Conservation (phyloP, 73 alveolate genomes). For the Paramecium sonneborni region DNA sequence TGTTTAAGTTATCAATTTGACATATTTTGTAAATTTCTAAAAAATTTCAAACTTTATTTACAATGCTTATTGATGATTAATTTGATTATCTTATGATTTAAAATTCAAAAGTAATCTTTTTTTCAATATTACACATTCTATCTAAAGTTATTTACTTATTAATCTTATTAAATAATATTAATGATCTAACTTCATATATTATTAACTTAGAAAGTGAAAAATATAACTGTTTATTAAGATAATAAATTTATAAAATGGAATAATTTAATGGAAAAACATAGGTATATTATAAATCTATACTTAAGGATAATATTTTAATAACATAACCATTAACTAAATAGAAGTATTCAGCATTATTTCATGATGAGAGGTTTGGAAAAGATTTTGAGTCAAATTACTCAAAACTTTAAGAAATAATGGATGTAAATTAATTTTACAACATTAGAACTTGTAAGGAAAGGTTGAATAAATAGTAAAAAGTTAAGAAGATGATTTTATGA, state of each 20-base stretch:
- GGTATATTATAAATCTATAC: neutral
- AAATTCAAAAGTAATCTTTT: too few relatives aligned
- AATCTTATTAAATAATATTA: neutral
- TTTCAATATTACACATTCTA: too few relatives aligned
- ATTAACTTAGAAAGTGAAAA: neutral
- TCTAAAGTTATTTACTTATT: neutral
- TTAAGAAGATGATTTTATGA: conserved; percentile 46
- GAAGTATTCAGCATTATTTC: neutral
- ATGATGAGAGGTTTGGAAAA: neutral
- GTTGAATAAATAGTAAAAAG: neutral
- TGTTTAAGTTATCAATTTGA: too few relatives aligned
- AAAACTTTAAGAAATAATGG: neutral
- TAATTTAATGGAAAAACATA: neutral
- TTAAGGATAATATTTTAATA: neutral
- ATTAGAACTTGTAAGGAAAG: neutral
- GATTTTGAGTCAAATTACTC: neutral
- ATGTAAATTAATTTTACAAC: neutral
- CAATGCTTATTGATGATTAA: too few relatives aligned
- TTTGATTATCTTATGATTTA: too few relatives aligned
- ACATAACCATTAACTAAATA: neutral
- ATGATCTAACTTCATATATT: neutral
- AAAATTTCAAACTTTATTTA: too few relatives aligned
- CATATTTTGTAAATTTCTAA: too few relatives aligned
- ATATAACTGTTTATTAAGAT: neutral
- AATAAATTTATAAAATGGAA: neutral